Evolutionary conservation across 176 grass and related monocot genomes (phyloP).

Genomic region (Miscanthus lutarioriparius): DNA sequence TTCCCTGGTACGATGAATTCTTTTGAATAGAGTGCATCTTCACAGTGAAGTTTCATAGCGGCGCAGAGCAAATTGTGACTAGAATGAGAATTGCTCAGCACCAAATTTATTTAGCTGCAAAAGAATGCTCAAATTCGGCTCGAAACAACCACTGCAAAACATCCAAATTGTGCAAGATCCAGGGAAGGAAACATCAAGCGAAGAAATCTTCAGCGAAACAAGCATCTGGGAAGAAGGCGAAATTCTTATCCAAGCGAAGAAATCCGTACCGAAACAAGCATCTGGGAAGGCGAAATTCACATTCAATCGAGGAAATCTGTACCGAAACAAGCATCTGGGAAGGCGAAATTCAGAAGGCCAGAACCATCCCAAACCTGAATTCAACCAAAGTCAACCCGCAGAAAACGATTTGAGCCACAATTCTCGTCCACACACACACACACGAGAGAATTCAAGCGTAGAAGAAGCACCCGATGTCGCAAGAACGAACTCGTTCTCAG

Average conservation of each 20-base stretch:
- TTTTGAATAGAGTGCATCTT: not conserved
- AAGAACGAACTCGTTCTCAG: not conserved
- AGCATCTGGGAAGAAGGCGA: too few relatives aligned
- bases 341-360: constrained; percentile 11
- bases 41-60: not conserved
- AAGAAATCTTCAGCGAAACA: too few relatives aligned
- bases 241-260: not conserved
- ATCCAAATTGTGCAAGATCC: constrained; percentile 25
- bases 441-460: not conserved
- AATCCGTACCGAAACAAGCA: not conserved
- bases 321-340: constrained; percentile 1
- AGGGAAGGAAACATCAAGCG: not conserved
- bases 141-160: not conserved
- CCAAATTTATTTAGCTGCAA: too few relatives aligned
- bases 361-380: constrained; percentile 13
- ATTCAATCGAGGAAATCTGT: not conserved
- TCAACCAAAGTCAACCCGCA: not conserved
- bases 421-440: not conserved
- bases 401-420: not conserved
- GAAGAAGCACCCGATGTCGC: not conserved
- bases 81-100: not conserved
- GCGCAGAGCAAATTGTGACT: not conserved
- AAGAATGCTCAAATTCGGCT: not conserved
- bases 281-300: constrained; percentile 24
- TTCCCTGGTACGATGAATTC: constrained; percentile 12